These are phyloP conservation scores for Saccharomycopsis vini DNA, from an alignment of 805 yeast genomes.

Conservation along the genomic window DNA sequence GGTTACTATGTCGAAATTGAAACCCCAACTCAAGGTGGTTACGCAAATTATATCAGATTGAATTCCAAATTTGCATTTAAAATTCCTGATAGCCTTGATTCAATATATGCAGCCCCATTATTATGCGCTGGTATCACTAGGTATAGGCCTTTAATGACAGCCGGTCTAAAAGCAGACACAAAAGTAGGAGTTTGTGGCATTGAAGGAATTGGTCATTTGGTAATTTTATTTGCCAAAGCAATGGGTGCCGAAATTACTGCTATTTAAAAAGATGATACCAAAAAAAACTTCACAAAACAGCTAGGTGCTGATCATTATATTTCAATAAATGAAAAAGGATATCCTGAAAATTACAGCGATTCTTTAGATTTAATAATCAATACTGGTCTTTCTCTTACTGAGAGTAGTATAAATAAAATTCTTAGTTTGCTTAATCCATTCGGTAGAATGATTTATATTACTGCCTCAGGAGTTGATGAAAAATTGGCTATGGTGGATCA, in stretches of 20 bases:
- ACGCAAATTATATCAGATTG: constrained; percentile 37
- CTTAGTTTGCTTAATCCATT: constrained; percentile 21
- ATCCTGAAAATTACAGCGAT: constrained; percentile 25
- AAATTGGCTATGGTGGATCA: constrained; percentile 16
- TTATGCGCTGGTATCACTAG: constrained; percentile 50
- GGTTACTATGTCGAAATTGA: constrained; percentile 36
- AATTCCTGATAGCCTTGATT: constrained; percentile 37
- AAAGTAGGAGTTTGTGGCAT: constrained; percentile 53
- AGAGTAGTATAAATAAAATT: constrained; percentile 19
- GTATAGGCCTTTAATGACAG: constrained; percentile 41
- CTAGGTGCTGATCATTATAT: constrained; percentile 49
- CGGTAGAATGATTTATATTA: constrained; percentile 27
- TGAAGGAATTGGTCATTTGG: constrained; percentile 63
- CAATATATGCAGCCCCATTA: constrained; percentile 40
- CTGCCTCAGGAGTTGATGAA: constrained; percentile 19
- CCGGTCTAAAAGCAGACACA: constrained; percentile 30
- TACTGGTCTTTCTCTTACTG: constrained; percentile 35
- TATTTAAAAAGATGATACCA: constrained; percentile 42
- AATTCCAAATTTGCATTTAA: constrained; percentile 36
- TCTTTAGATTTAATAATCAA: constrained; percentile 43
- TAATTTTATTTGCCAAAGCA: constrained; percentile 47
- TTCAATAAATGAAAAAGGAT: constrained; percentile 35
- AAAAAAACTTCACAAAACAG: constrained; percentile 42
- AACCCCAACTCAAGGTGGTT: constrained; percentile 47
- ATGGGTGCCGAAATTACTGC: constrained; percentile 54